These are phyloP conservation scores for Phytopythium kandeliae DNA, from an alignment of 352 stramenopile genomes.

Conservation along the genomic window DNA sequence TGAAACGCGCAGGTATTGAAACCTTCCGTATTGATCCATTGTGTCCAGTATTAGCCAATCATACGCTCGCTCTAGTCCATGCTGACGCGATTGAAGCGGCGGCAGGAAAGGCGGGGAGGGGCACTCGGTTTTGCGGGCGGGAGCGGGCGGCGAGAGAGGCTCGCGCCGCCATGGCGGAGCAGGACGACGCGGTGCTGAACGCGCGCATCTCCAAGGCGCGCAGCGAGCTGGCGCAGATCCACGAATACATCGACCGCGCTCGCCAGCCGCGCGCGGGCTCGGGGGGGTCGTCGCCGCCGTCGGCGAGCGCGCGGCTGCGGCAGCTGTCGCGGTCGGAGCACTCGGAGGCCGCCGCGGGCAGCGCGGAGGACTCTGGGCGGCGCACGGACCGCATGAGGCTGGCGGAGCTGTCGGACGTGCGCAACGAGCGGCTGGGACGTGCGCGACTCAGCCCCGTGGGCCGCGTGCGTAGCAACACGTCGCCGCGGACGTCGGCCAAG, in stretches of 20 bases:
- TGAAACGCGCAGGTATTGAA: too few relatives aligned
- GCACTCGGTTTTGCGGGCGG: too few relatives aligned
- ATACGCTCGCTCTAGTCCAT: too few relatives aligned
- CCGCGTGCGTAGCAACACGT: slow-evolving; percentile 21
- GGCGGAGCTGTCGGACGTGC: slow-evolving; percentile 69
- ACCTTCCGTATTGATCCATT: too few relatives aligned
- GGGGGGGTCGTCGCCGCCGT: slow-evolving; percentile 7
- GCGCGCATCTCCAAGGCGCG: slow-evolving; percentile 50
- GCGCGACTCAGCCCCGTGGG: slow-evolving; percentile 17
- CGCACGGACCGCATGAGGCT: slow-evolving; percentile 71
- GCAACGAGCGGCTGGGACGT: slow-evolving; percentile 35
- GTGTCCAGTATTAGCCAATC: too few relatives aligned
- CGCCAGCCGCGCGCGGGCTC: neutral
- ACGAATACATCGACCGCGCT: slow-evolving; percentile 35
- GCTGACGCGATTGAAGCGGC: too few relatives aligned
- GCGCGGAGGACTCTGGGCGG: slow-evolving; percentile 1
- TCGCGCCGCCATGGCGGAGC: slow-evolving; percentile 12
- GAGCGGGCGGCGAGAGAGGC: too few relatives aligned
- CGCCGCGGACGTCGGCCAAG: slow-evolving; percentile 43
- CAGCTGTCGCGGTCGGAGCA: slow-evolving; percentile 41
- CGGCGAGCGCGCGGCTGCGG: slow-evolving; percentile 36
- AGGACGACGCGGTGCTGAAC: slow-evolving; percentile 47
- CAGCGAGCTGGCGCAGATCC: slow-evolving; percentile 42
- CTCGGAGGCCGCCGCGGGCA: neutral
- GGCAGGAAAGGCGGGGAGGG: too few relatives aligned